phyloP scores from a whole-genome alignment of 2,329 filamentous ascomycete genomes.

The Diaporthe amygdali region DNA sequence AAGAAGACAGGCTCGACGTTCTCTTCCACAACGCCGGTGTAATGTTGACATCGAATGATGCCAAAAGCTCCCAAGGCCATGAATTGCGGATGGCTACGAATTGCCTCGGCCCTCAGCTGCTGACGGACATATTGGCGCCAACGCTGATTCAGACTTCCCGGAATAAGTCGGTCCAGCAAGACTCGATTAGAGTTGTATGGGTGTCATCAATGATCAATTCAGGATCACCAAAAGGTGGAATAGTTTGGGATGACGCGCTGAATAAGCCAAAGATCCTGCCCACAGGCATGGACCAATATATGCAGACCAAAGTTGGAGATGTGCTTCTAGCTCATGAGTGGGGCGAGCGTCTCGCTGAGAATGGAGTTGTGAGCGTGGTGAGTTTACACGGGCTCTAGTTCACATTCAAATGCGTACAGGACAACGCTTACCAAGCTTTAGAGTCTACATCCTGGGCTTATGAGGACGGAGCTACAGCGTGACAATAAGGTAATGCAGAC shows the following conservation, averaged over 20 bases:
- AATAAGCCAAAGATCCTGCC: background rate
- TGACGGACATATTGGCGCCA: background rate
- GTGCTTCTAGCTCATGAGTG: background rate
- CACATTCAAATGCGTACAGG: background rate
- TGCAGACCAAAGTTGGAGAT: constrained; percentile 11
- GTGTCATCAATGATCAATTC: constrained; percentile 3
- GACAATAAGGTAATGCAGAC: constrained; percentile 10
- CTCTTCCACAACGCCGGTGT: constrained; percentile 12
- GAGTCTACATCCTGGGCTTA: background rate
- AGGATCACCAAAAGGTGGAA: background rate
- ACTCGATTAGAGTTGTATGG: background rate
- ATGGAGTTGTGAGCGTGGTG: constrained; percentile 13
- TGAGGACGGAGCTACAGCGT: constrained; percentile 12
- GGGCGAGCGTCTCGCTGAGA: background rate
- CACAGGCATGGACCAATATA: constrained; percentile 1
- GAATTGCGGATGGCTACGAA: constrained; percentile 15
- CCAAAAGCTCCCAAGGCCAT: background rate
- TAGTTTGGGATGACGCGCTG: background rate
- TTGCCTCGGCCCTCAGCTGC: constrained; percentile 7
- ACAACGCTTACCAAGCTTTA: background rate
- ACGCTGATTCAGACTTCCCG: background rate
- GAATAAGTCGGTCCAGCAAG: background rate
- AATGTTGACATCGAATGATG: background rate
- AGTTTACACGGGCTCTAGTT: background rate
- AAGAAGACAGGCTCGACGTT: constrained; percentile 3